Evolutionary conservation across 495 filamentous ascomycete species (phyloP).

Genomic region (Neurospora pannonica): DNA sequence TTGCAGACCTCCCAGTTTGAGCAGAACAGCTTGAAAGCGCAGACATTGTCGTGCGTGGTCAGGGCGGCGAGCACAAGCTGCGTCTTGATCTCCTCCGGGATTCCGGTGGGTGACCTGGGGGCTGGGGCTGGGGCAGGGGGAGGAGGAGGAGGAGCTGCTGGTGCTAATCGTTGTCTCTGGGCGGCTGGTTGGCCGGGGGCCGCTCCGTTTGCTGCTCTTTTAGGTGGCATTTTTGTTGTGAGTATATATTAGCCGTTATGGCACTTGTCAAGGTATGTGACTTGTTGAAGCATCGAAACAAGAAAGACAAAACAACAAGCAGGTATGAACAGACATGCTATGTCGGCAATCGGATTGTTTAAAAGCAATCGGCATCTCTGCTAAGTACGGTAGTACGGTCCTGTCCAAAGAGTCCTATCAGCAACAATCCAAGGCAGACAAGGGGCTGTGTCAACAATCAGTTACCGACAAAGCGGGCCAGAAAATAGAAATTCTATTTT

Average conservation of each 20-base stretch:
- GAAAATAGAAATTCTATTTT: background rate
- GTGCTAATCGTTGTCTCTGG: background rate
- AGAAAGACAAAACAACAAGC: background rate
- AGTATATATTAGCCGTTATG: background rate
- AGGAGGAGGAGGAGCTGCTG: background rate
- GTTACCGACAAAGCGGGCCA: background rate
- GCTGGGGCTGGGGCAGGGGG: background rate
- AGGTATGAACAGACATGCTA: background rate
- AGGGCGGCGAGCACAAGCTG: constrained; percentile 1
- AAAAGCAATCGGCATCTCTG: background rate
- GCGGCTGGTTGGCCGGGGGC: background rate
- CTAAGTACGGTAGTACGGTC: background rate
- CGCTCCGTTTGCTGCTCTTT: background rate
- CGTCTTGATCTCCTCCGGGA: constrained; percentile 5
- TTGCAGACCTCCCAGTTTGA: constrained; percentile 6
- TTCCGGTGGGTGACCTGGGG: background rate
- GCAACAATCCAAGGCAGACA: background rate
- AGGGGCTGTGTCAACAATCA: background rate
- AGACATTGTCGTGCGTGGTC: background rate
- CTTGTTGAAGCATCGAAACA: background rate
- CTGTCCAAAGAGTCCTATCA: background rate
- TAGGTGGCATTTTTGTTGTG: background rate
- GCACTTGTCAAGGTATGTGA: background rate
- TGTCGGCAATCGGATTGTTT: background rate
- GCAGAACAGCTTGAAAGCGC: constrained; percentile 5